Conservation (phyloP, 2,329 filamentous ascomycete genomes). For the Canariomyces notabilis region DNA sequence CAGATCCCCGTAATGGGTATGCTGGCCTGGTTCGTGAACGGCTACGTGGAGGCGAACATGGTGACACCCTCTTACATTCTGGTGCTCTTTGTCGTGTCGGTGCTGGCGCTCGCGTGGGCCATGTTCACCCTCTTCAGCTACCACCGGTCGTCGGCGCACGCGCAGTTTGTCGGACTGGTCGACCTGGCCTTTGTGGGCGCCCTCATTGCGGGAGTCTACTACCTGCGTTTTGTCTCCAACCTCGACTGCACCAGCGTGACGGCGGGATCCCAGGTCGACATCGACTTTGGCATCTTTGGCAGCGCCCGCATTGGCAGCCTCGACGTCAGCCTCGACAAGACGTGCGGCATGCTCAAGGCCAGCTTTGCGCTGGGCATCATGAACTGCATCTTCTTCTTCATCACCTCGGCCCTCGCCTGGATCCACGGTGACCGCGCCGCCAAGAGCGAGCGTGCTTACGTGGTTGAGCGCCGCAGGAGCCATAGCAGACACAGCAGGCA, state of each 20-base stretch:
- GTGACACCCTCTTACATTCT: slow-evolving; percentile 60
- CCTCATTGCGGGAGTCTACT: slow-evolving; percentile 58
- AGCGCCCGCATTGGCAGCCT: slow-evolving; percentile 48
- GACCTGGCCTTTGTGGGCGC: slow-evolving; percentile 59
- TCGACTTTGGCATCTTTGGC: slow-evolving; percentile 60
- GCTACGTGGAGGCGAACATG: slow-evolving; percentile 50
- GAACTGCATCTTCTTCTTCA: slow-evolving; percentile 74
- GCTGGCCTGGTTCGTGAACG: slow-evolving; percentile 61
- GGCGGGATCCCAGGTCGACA: slow-evolving; percentile 50
- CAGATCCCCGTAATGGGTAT: slow-evolving; percentile 63
- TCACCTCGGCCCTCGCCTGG: slow-evolving; percentile 67
- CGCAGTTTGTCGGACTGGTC: slow-evolving; percentile 55
- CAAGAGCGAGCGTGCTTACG: slow-evolving; percentile 45
- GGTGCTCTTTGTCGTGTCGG: slow-evolving; percentile 62
- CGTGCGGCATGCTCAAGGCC: slow-evolving; percentile 89
- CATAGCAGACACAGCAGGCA: slow-evolving; percentile 34
- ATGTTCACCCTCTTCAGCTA: slow-evolving; percentile 63
- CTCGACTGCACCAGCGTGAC: slow-evolving; percentile 63
- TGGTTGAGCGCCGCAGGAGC: slow-evolving; percentile 39
- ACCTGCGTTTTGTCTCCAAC: slow-evolving; percentile 52
- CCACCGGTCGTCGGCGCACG: slow-evolving; percentile 56
- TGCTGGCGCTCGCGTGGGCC: slow-evolving; percentile 59
- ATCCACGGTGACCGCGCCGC: slow-evolving; percentile 45
- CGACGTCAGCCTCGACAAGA: slow-evolving; percentile 60
- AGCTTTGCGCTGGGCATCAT: slow-evolving; percentile 87